phyloP scores from a whole-genome alignment of 306 rosid species.

The Acacia melanoxylon region DNA sequence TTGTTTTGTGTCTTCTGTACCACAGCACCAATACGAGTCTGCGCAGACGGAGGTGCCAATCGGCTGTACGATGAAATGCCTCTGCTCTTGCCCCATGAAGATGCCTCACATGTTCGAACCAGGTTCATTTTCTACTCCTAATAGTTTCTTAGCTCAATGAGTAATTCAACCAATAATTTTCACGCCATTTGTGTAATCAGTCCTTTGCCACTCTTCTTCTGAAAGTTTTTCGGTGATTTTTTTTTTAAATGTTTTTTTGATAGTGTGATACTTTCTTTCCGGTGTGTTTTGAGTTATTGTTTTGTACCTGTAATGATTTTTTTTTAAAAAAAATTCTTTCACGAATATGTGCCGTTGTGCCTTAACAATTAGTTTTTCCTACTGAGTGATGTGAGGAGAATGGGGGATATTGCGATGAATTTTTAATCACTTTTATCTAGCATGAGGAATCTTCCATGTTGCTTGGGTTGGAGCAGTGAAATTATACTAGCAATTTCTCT shows the following conservation, averaged over 20 bases:
- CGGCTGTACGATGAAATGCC: slow-evolving; percentile 87
- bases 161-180: too few species aligned
- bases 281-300: not conserved
- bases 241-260: not conserved
- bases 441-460: not conserved
- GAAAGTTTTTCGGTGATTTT: not conserved
- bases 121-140: slow-evolving; percentile 37
- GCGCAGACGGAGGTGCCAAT: slow-evolving; percentile 99
- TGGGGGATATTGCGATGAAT: not conserved
- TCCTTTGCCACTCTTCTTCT: not conserved
- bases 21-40: slow-evolving; percentile 70
- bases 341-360: not conserved
- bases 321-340: not conserved
- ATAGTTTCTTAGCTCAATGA: not conserved
- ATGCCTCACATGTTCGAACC: slow-evolving; percentile 59
- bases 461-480: not conserved
- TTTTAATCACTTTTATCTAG: not conserved
- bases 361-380: not conserved
- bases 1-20: slow-evolving; percentile 2
- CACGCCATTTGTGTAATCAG: not conserved
- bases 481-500: not conserved
- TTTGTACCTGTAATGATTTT: not conserved
- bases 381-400: not conserved
- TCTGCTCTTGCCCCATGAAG: slow-evolving; percentile 56
- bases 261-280: not conserved